Evolutionary conservation across 768 basidiomycete genomes (phyloP).

Genomic region (Boletellus sp.): DNA sequence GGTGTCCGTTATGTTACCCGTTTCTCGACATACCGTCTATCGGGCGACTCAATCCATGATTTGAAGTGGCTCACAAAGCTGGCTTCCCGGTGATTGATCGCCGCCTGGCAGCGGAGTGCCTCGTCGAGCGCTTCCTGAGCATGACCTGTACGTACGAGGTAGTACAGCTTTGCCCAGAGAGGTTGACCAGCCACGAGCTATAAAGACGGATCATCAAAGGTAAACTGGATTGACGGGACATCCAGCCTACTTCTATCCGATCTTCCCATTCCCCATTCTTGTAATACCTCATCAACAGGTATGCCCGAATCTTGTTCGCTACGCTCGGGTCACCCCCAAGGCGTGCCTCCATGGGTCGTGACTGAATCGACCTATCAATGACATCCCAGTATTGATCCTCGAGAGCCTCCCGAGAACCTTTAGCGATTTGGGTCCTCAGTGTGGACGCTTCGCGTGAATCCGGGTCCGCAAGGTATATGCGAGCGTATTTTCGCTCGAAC

Average conservation of each 20-base stretch:
- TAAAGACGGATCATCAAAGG: constrained; percentile 4
- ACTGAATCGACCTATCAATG: constrained; percentile 77
- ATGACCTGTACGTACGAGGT: constrained; percentile 85
- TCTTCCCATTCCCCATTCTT: constrained; percentile 82
- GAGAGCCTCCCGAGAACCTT: constrained; percentile 74
- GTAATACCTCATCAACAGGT: constrained; percentile 77
- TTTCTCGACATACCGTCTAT: constrained; percentile 55
- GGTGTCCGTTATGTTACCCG: background rate
- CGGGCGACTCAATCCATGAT: constrained; percentile 77
- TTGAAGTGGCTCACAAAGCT: constrained; percentile 81
- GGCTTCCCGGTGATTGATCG: constrained; percentile 72
- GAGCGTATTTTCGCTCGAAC: constrained; percentile 79
- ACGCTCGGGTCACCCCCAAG: constrained; percentile 91
- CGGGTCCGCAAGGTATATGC: constrained; percentile 64
- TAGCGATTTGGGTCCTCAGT: constrained; percentile 70
- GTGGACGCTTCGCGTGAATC: constrained; percentile 63
- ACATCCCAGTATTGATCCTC: constrained; percentile 89
- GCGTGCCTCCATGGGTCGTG: constrained; percentile 76
- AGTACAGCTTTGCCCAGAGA: constrained; percentile 93
- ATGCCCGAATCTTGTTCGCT: constrained; percentile 86
- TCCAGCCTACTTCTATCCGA: constrained; percentile 70
- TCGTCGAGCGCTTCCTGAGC: constrained; percentile 76
- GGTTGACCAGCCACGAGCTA: constrained; percentile 85
- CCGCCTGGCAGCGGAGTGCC: constrained; percentile 63
- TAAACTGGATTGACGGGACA: background rate